Evolutionary conservation across 1,284 basidiomycete genomes (phyloP), one percentile per base, ranked within the genome.

Genomic region (Puccinia horiana): DNA sequence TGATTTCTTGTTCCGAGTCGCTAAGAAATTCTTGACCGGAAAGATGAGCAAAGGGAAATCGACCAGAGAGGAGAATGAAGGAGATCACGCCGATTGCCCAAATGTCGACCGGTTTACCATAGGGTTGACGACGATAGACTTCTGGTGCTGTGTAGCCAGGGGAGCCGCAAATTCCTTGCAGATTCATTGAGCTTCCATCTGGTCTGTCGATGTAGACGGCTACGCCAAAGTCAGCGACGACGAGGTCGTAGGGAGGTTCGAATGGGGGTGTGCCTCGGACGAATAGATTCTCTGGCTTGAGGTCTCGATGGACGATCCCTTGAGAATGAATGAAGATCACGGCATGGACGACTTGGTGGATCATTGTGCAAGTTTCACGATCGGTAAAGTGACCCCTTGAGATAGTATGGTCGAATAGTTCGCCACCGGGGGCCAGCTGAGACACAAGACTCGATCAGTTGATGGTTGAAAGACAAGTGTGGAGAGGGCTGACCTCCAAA

Each of bases 31-130:
- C 78, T 4, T 70, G 54, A 52, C 78, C 78, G n/a, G 47, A 49
- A 23, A 81, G 70, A 61, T 74, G 63, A 26, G 69, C 49, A 47
- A 81, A 81, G 32, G 78, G 78, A 37, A 81, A 81, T 37, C 78
- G 16, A 14, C 78, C 78, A 26, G 69, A 73, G 18, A 81, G 56
- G 26, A 81, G 67, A 26, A 81, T 95, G 88, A 98, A 99, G 35
- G 99, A 89, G 85, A 99, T 99, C 87, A 96, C 98, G 18, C 97
- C 97, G 2, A 99, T 90, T 2, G 94, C 96, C 97, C 97, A 99
- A 86, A 94, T 98, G 88, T 99, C 97, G 80, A 98, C 97, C 0
- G 94, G 93, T 87, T 93, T 97, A 0, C 93, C 93, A 88, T 99
- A 99, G 5, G 94, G 93, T 86, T 95, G 94, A 49, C 94, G 96